Evolutionary conservation across 2,329 filamentous ascomycete species (phyloP), one percentile per base, ranked within the genome.

Genomic region (Seiridium cupressi): DNA sequence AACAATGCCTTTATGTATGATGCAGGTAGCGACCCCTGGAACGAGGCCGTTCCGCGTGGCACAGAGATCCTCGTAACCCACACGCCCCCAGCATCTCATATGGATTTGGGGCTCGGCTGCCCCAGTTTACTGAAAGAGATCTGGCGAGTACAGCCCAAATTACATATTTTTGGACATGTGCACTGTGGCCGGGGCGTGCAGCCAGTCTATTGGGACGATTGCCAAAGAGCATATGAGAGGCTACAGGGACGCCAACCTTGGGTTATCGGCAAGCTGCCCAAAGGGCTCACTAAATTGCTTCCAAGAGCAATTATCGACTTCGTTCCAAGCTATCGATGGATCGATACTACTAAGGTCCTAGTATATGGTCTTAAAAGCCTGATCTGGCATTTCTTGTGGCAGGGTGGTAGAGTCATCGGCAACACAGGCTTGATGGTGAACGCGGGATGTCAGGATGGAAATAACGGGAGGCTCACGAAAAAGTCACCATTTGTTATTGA

Each of bases 91-190:
- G 82, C 84, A 72, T 81, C 86, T 69, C 91, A 96, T 70, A 79
- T 88, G 40, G 89, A 89, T 65, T 82, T 87, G 55, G 86, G 82
- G 3, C 77, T 92, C 49, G 92, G 91, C 59, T 93, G 90, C 65
- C 84, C 87, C 5, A 82, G 84, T 59, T 81, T 96, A 5, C 80
- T 94, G 5, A 75, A 80, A 11, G 92, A 96, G 69, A 74, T 90
- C 18, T 91, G 89, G 87, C 84, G 89, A 42, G 86, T 92, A 9
- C 87, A 85, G 63, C 93, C 93, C 0, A 79, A 79, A 10, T 77
- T 96, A 11, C 92, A 96, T 73, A 83, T 96, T 53, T 96, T 95
- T 72, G 93, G 92, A 1, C 93, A 97, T 74, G 84, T 93, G 32
- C 93, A 97, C 76, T 89, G 83, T 69, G 90, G 86, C 7, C 84